phyloP scores from a whole-genome alignment of 192 early-diverging fungal species.

The Coemansia sp. region DNA sequence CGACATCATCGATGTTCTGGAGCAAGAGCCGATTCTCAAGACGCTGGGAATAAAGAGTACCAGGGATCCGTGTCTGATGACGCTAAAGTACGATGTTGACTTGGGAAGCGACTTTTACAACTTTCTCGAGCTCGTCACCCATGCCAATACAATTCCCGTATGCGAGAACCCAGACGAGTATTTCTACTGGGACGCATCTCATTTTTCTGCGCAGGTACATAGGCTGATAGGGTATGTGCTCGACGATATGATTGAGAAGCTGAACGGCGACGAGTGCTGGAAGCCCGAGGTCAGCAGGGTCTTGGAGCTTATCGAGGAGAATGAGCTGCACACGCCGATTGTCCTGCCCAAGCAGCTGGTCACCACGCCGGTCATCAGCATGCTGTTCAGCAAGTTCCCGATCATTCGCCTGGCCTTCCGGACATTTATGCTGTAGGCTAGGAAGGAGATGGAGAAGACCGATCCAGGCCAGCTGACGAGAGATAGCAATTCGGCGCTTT shows the following conservation, averaged over 20 bases:
- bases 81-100: conserved; percentile 47
- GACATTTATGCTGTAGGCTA: conserved; percentile 43
- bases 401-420: conserved; percentile 41
- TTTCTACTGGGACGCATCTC: conserved; percentile 52
- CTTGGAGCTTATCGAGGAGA: conserved; percentile 34
- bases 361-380: conserved; percentile 39
- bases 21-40: conserved; percentile 32
- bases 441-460: too few relatives aligned
- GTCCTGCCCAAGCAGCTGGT: conserved; percentile 44
- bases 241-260: conserved; percentile 34
- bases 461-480: too few relatives aligned
- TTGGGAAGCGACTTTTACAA: conserved; percentile 55
- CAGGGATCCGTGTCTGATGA: conserved; percentile 34
- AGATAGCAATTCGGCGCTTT: too few relatives aligned
- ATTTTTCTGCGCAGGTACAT: conserved; percentile 49
- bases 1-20: conserved; percentile 39
- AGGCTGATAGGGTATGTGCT: conserved; percentile 43
- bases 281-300: conserved; percentile 22
- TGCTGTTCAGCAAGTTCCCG: conserved; percentile 45
- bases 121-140: conserved; percentile 51
- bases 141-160: conserved; percentile 49
- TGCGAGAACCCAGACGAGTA: conserved; percentile 52
- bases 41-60: conserved; percentile 43
- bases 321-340: conserved; percentile 41
- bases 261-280: conserved; percentile 45